These are phyloP conservation scores for Cryptosporidium sp. DNA, from an alignment of 169 alveolate genomes.

Conservation along the genomic window DNA sequence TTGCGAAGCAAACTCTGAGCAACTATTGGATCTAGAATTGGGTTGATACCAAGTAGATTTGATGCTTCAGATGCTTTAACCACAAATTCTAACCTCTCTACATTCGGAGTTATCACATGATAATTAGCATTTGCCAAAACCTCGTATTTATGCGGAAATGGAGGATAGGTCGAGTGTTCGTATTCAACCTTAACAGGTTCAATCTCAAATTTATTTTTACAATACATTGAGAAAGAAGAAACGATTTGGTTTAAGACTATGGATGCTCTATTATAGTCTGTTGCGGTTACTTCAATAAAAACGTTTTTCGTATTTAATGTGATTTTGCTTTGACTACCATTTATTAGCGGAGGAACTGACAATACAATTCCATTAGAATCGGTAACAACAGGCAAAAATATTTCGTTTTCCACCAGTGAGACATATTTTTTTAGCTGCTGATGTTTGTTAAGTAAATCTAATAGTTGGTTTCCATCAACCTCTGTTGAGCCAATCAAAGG, in stretches of 20 bases:
- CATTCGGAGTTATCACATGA: constrained; percentile 26
- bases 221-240: constrained; percentile 87
- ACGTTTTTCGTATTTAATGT: constrained; percentile 93
- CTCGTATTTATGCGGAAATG: constrained; percentile 16
- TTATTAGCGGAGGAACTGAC: constrained; percentile 98
- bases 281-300: constrained; percentile 96
- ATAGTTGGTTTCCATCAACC: constrained; percentile 86
- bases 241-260: constrained; percentile 82
- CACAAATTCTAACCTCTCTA: constrained; percentile 11
- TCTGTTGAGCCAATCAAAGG: constrained; percentile 91
- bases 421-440: constrained; percentile 89
- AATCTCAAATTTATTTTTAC: constrained; percentile 81
- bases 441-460: constrained; percentile 85
- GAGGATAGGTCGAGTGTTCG: constrained; percentile 40
- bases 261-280: constrained; percentile 83
- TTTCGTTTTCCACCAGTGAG: constrained; percentile 88
- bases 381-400: constrained; percentile 91
- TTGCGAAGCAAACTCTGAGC: constrained; percentile 65
- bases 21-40: not conserved
- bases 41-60: constrained; percentile 71
- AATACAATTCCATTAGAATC: constrained; percentile 92
- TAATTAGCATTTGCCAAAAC: constrained; percentile 9
- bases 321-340: constrained; percentile 95
- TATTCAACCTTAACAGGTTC: constrained; percentile 87
- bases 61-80: constrained; percentile 79